Evolutionary conservation across 2,329 filamentous ascomycete species (phyloP), one percentile per base, ranked within the genome.

Genomic region (Byssochlamys sp.): DNA sequence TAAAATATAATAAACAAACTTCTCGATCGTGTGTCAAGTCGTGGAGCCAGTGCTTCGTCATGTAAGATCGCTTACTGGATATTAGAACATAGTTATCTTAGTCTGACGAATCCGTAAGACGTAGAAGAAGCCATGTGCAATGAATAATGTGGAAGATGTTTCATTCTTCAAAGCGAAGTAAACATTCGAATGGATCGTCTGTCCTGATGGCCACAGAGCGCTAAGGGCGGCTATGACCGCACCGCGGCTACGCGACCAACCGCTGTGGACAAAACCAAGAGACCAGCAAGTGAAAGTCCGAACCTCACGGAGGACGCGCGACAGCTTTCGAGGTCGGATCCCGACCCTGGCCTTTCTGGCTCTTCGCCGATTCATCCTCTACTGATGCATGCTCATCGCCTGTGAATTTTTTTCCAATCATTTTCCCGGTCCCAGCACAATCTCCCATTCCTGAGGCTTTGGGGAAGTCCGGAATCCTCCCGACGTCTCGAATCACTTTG

Each of bases 141-240:
- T 45, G 14, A 19, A 45, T n/a, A n/a, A 5, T 19, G 2, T 45
- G 39, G n/a, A 45, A n/a, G 7, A 9, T 7, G 19, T 45, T 45
- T 45, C 14, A 45, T 45, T n/a, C 39, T 9, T 19, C n/a, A 1
- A 6, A n/a, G 12, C 5, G 39, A 45, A 45, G 19, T n/a, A 45
- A 45, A 45, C 35, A 45, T 19, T 4, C 14, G 12, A 14, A 39
- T 39, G 9, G 39, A 9, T n/a, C 39, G 39, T 33, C 10, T 10
- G 31, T 33, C 31, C 31, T 33, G 10, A 12, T 19, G 39, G 39
- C n/a, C 39, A 19, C 39, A 24, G 14, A 70, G 66, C 64, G 64
- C 63, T 61, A 64, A 66, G 60, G 58, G 64, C 64, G 64, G 64
- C 59, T 64, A 62, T 55, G 56, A 51, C 58, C 57, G 57, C 53